These are phyloP conservation scores for Juglanconis juglandina DNA, from an alignment of 2,329 filamentous ascomycete genomes.

Conservation along the genomic window DNA sequence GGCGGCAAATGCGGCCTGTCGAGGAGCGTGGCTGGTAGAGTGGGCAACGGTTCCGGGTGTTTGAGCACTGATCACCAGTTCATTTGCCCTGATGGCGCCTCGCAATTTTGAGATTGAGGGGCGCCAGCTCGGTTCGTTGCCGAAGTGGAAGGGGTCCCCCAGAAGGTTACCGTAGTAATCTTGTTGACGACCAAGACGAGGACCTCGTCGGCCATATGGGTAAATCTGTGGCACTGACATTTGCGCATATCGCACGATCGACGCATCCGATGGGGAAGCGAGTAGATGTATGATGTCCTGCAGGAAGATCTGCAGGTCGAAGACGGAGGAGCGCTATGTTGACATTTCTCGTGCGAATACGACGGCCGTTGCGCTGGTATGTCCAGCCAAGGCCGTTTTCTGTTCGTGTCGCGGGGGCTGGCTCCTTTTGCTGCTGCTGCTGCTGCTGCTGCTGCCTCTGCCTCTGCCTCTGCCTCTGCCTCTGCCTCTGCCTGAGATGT, in stretches of 20 bases:
- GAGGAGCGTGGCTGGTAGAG: background rate
- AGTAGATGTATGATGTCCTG: background rate
- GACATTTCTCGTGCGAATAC: no score
- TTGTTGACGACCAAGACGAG: background rate
- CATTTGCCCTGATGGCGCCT: constrained; percentile 2
- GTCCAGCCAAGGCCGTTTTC: background rate
- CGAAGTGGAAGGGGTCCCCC: constrained; percentile 6
- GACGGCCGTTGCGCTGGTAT: background rate
- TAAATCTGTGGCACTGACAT: background rate
- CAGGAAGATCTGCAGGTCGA: constrained; percentile 1
- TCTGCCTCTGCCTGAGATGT: no score
- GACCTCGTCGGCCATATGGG: background rate
- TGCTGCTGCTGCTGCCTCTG: no score
- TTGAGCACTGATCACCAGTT: constrained; percentile 17
- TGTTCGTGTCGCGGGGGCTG: no score
- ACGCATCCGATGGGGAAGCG: background rate
- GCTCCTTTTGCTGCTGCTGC: no score
- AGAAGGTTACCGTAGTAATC: background rate
- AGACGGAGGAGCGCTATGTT: no score
- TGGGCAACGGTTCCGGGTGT: background rate
- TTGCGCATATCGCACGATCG: background rate
- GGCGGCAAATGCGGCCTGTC: constrained; percentile 9
- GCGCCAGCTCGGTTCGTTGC: constrained; percentile 12
- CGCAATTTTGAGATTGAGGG: constrained; percentile 11
- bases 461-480: no score